A percentile compares a stretch with the other conserved stretches of the same genome.
Evolutionary conservation across 805 yeast species (phyloP).

Genomic region (Candida chilensis): DNA sequence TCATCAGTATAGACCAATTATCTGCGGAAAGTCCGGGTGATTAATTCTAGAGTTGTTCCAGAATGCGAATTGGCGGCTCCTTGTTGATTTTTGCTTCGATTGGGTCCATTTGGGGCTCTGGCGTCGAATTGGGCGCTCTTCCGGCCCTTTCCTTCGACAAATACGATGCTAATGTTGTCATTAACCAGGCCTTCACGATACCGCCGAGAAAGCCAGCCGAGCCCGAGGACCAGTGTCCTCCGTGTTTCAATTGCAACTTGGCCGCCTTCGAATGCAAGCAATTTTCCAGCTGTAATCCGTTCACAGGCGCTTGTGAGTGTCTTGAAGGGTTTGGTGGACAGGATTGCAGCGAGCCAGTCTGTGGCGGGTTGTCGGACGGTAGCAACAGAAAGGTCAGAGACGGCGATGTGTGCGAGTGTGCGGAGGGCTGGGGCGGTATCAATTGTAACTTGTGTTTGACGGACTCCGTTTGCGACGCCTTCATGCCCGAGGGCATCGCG

Average conservation of each 20-base stretch:
- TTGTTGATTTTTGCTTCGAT: no score
- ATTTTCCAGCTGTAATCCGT: slow-evolving; percentile 80
- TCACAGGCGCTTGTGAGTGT: slow-evolving; percentile 89
- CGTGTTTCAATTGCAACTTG: slow-evolving; percentile 90
- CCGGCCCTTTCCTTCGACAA: no score
- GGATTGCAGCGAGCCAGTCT: slow-evolving; percentile 81
- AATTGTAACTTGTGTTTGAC: slow-evolving; percentile 80
- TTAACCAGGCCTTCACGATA: no score
- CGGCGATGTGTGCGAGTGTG: slow-evolving; percentile 58
- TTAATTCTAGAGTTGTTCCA: no score
- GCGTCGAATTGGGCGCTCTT: no score
- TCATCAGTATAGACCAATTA: no score
- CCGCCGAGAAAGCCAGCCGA: slow-evolving; percentile 3
- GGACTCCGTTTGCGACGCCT: slow-evolving; percentile 73
- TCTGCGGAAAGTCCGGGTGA: no score
- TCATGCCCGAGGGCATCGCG: slow-evolving; percentile 75
- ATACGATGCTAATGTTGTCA: no score
- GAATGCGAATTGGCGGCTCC: no score
- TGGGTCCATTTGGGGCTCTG: no score
- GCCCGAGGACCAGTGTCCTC: slow-evolving; percentile 54
- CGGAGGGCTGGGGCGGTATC: slow-evolving; percentile 87
- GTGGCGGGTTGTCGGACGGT: slow-evolving; percentile 74
- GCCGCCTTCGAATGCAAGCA: slow-evolving; percentile 89
- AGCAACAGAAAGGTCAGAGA: slow-evolving; percentile 57
- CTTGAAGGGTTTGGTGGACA: slow-evolving; percentile 88